Evolutionary conservation across 1,139 yeast genomes (phyloP), one percentile per base, ranked within the genome.

Genomic region (Hansenula anomala): DNA sequence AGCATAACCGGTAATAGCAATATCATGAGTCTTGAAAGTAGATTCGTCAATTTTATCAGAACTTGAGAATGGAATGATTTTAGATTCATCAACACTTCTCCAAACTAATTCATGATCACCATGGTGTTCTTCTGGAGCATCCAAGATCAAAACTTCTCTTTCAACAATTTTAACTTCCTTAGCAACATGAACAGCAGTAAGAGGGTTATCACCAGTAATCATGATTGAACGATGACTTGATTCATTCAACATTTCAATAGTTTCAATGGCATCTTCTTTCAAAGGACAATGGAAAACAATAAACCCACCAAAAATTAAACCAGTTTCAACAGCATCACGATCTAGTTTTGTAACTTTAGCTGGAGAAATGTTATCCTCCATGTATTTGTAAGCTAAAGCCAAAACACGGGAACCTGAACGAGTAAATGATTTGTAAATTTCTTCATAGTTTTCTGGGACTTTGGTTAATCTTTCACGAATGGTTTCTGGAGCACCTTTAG

Each of bases 401-500:
- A 92, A 74, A 38, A 94, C 99, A 69, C 99, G 89, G 34, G 96
- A 86, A 52, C 99, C 98, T 35, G 94, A 71, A 66, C 97, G 84
- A 18, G 98, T 92, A 58, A 86, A 94, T 9, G 90, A 80, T 64
- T 90, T 90, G 67, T 78, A 94, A 37, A 84, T 79, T 33, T 80
- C 87, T 60, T 92, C 97, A 58, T 92, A 92, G 51, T 79, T 71
- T 28, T 67, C 76, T 29, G 98, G 97, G 43, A 86, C 77, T 37
- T 70, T 71, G 36, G 64, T 56, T 50, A 94, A 66, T 87, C 94
- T 88, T 40, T 71, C 72, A 58, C 83, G 80, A 53, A 92, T 78
- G 25, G 97, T 92, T 67, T 92, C 99, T n/a, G 99, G 99, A 2
- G 99, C 99, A 71, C 99, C 99, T 64, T 94, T 94, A 33, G 83